Evolutionary conservation across 257 asterid species (phyloP).

Genomic region (Solanum clarkiae): DNA sequence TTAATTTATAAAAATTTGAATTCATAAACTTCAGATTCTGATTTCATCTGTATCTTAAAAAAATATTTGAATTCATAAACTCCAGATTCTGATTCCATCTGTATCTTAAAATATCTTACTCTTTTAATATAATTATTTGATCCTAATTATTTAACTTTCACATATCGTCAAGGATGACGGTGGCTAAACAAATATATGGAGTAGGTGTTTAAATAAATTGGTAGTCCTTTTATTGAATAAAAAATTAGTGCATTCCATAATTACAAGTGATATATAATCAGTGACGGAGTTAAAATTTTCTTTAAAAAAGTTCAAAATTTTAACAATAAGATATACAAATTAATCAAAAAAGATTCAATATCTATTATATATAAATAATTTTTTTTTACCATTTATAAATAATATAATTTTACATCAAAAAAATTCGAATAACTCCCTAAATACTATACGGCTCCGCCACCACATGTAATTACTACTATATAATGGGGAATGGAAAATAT

Average conservation of each 20-base stretch:
- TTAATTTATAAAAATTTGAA: not conserved
- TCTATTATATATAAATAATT: too few species aligned
- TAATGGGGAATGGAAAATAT: not conserved
- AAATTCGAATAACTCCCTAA: too few species aligned
- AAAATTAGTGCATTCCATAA: not conserved
- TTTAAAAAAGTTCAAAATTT: too few species aligned
- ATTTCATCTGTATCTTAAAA: not conserved
- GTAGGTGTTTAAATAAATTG: not conserved
- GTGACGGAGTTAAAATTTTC: too few species aligned
- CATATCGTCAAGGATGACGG: not conserved
- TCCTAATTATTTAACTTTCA: not conserved
- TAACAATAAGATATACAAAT: fast-evolving
- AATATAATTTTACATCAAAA: too few species aligned
- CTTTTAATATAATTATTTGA: not conserved
- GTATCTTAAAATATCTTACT: not conserved
- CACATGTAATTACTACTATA: not conserved
- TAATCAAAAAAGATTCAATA: too few species aligned
- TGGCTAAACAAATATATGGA: not conserved
- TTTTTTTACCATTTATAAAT: too few species aligned
- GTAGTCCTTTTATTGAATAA: not conserved
- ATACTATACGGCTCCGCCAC: too few species aligned
- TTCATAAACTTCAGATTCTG: not conserved
- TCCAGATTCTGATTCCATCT: not conserved
- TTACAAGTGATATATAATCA: not conserved
- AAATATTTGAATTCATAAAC: not conserved